Evolutionary conservation across 805 yeast genomes (phyloP).

Genomic region (Cyberlindnera japonica): DNA sequence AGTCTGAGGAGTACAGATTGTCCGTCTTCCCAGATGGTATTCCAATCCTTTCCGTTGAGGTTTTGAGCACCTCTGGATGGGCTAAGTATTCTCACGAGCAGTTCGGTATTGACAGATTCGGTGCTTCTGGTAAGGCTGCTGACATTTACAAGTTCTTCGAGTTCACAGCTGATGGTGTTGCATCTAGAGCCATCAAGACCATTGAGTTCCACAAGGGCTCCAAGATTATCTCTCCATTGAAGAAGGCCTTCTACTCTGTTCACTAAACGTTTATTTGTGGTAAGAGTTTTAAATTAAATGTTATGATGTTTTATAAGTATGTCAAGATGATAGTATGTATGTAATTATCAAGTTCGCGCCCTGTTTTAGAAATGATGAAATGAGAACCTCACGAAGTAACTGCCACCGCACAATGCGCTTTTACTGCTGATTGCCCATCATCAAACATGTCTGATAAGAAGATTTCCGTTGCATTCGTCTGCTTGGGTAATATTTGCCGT

Average conservation of each 20-base stretch:
- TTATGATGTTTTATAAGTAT: background rate
- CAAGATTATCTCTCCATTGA: slow-evolving; percentile 69
- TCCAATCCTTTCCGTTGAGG: slow-evolving; percentile 93
- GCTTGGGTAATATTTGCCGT: slow-evolving; percentile 90
- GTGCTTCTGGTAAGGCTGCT: slow-evolving; percentile 89
- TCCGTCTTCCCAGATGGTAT: slow-evolving; percentile 92
- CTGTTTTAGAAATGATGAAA: no score
- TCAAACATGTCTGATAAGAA: slow-evolving; percentile 3
- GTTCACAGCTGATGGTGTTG: slow-evolving; percentile 91
- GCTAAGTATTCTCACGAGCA: slow-evolving; percentile 92
- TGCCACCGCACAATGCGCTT: background rate
- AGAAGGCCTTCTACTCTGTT: slow-evolving; percentile 63
- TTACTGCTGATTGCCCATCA: background rate
- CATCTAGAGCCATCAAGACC: slow-evolving; percentile 77
- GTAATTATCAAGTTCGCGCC: no score
- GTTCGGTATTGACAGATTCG: slow-evolving; percentile 92
- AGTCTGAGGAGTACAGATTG: slow-evolving; percentile 73
- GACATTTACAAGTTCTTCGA: slow-evolving; percentile 82
- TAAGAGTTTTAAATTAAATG: background rate
- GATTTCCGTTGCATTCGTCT: slow-evolving; percentile 79
- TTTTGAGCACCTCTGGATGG: slow-evolving; percentile 90
- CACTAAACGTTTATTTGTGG: slow-evolving; percentile 1
- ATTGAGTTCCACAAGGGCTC: slow-evolving; percentile 80
- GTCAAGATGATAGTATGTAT: no score
- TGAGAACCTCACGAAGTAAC: background rate